Evolutionary conservation across 2,329 filamentous ascomycete genomes (phyloP), one percentile per base, ranked within the genome.

Genomic region (Aspergillus bombycis): DNA sequence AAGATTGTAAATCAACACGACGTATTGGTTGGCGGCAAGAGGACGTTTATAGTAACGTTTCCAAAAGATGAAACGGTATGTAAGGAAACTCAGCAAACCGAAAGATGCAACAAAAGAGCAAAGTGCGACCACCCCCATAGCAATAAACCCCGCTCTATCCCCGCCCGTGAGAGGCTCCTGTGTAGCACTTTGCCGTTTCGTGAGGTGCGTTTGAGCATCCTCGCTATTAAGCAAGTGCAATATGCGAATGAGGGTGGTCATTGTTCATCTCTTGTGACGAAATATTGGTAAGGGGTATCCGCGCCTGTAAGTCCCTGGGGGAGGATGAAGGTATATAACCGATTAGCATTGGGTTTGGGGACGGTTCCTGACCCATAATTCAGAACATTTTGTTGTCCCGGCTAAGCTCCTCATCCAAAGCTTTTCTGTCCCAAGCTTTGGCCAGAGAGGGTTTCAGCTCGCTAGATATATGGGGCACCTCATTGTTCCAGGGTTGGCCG

Each of bases 1-100:
- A 8, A 85, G 75, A 63, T 84, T 84, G 72, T 82, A 84, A 68
- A 84, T 84, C 54, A 85, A 77, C 23, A 84, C 73, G 48, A 84
- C 77, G 58, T 82, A 84, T 73, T 85, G 83, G 66, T 85, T 85
- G 69, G 83, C 79, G 21, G 80, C 79, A 41, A 84, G 79, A 52
- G 81, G 80, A 63, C 78, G 74, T 59, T 79, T 79, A 66, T 83
- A 82, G 65, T 82, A 79, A 61, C 74, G 78, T 41, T 79, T 74
- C 82, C 82, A 85, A 64, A 78, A 80, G 34, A 84, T 73, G 53
- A 85, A 74, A 23, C 82, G 80, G 65, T 83, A 80, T 6, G 82
- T 83, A 66, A 85, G 78, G 72, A 82, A 83, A 32, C 67, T 65
- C 7, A 83, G 72, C 3, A 84, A 74, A 32, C 59, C 23, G 8